Conservation (phyloP, 2,329 filamentous ascomycete species). For the Hypoxylon sp. region DNA sequence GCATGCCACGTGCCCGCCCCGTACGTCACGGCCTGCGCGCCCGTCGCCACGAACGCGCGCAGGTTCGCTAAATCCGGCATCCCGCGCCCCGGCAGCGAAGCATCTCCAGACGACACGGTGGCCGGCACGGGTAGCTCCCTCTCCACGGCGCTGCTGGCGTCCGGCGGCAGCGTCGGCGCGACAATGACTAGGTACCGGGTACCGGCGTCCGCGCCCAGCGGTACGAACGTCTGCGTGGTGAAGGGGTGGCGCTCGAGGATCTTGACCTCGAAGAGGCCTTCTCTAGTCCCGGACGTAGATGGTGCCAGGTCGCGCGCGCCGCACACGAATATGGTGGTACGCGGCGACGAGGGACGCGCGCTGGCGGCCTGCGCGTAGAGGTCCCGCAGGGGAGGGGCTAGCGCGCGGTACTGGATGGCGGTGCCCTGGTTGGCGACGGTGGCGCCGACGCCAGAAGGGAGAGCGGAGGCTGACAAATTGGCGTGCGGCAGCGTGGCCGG, state of each 20-base stretch:
- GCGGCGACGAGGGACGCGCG: slow-evolving; percentile 65
- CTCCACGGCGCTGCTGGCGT: slow-evolving; percentile 48
- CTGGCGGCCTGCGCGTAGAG: slow-evolving; percentile 76
- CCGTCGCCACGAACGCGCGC: slow-evolving; percentile 81
- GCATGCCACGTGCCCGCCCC: slow-evolving; percentile 94
- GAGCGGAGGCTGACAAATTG: slow-evolving; percentile 44
- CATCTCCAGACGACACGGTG: slow-evolving; percentile 35
- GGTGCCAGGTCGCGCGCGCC: slow-evolving; percentile 46
- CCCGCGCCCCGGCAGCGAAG: slow-evolving; percentile 67
- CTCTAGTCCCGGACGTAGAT: background rate
- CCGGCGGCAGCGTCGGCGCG: slow-evolving; percentile 76
- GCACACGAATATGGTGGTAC: slow-evolving; percentile 92
- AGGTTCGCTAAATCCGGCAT: slow-evolving; percentile 81
- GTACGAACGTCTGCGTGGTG: slow-evolving; percentile 93
- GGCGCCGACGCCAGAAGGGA: slow-evolving; percentile 54
- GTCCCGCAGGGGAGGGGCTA: slow-evolving; percentile 80
- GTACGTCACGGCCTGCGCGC: slow-evolving; percentile 89
- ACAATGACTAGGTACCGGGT: slow-evolving; percentile 85
- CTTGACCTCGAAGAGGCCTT: slow-evolving; percentile 69
- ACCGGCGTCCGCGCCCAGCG: slow-evolving; percentile 65
- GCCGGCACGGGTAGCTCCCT: slow-evolving; percentile 57
- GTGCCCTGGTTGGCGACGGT: slow-evolving; percentile 84
- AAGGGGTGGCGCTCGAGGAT: slow-evolving; percentile 93
- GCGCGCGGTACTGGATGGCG: slow-evolving; percentile 85
- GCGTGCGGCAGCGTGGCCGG: slow-evolving; percentile 62